These are phyloP conservation scores for Metarhizium anisopliae DNA, from an alignment of 2,329 filamentous ascomycete genomes.

Conservation along the genomic window DNA sequence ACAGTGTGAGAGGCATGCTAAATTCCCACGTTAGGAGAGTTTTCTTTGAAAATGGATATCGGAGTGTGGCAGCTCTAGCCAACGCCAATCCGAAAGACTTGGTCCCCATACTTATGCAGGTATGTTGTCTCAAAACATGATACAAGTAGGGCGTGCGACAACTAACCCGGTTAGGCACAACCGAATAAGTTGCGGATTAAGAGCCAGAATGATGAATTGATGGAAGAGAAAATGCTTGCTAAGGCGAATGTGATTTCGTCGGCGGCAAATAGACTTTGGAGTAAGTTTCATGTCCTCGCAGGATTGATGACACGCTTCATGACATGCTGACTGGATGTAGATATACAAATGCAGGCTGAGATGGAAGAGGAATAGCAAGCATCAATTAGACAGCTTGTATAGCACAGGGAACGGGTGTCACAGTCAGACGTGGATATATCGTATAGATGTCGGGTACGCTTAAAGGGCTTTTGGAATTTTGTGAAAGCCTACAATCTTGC, in stretches of 20 bases:
- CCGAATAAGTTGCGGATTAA: conserved; percentile 53
- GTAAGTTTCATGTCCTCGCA: conserved; percentile 28
- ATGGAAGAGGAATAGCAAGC: conserved; percentile 31
- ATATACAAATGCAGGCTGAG: conserved; percentile 42
- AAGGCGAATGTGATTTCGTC: conserved; percentile 62
- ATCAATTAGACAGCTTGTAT: background rate
- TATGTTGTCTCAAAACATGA: conserved; percentile 19
- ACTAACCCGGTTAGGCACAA: conserved; percentile 42
- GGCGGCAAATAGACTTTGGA: conserved; percentile 62
- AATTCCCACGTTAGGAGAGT: conserved; percentile 30
- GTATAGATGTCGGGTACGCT: background rate
- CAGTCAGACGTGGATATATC: background rate
- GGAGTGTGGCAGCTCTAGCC: conserved; percentile 56
- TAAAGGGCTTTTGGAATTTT: background rate
- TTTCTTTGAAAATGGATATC: conserved; percentile 71
- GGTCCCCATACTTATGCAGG: conserved; percentile 63
- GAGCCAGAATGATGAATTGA: conserved; percentile 46
- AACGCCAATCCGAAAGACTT: conserved; percentile 61
- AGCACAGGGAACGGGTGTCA: background rate
- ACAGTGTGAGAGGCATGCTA: background rate
- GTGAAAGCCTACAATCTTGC: background rate
- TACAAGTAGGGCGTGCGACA: background rate
- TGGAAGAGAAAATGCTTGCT: conserved; percentile 52
- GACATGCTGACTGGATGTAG: conserved; percentile 17
- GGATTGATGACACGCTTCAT: background rate